Conservation (phyloP, 306 rosid species). For the Vigna unguiculata region DNA sequence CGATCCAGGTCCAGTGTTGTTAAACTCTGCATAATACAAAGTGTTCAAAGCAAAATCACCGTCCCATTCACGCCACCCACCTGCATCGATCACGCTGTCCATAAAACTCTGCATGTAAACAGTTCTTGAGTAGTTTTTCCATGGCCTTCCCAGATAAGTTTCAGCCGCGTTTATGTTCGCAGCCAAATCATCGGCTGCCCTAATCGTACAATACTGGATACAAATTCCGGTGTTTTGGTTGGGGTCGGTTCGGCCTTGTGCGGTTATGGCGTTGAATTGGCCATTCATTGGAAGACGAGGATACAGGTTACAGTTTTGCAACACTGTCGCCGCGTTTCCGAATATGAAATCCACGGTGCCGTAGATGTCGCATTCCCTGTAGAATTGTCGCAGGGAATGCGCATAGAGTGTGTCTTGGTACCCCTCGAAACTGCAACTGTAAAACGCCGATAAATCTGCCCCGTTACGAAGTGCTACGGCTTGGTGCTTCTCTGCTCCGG, state of each 20-base stretch:
- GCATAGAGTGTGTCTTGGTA: conserved; percentile 86
- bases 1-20: conserved; percentile 71
- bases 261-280: conserved; percentile 87
- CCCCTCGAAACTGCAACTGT: conserved; percentile 82
- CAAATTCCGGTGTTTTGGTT: conserved; percentile 76
- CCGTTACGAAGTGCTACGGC: conserved; percentile 78
- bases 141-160: conserved; percentile 80
- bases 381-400: conserved; percentile 77
- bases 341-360: conserved; percentile 91
- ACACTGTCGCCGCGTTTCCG: conserved; percentile 75
- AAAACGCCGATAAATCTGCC: conserved; percentile 78
- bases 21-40: conserved; percentile 71
- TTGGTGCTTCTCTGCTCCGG: conserved; percentile 81
- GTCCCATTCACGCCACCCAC: conserved; percentile 76
- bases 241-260: conserved; percentile 76
- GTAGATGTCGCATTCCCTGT: conserved; percentile 79
- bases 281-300: conserved; percentile 67
- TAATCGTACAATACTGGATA: conserved; percentile 67
- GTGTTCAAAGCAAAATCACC: conserved; percentile 65
- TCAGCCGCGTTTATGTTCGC: background rate
- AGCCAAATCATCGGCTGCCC: conserved; percentile 61
- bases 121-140: conserved; percentile 79
- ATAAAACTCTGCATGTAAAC: conserved; percentile 66
- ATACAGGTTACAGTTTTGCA: conserved; percentile 74
- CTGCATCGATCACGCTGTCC: conserved; percentile 48